Base-by-base conservation (phyloP, 1,139 yeast species). In the Blastobotrys persicus region DNA sequence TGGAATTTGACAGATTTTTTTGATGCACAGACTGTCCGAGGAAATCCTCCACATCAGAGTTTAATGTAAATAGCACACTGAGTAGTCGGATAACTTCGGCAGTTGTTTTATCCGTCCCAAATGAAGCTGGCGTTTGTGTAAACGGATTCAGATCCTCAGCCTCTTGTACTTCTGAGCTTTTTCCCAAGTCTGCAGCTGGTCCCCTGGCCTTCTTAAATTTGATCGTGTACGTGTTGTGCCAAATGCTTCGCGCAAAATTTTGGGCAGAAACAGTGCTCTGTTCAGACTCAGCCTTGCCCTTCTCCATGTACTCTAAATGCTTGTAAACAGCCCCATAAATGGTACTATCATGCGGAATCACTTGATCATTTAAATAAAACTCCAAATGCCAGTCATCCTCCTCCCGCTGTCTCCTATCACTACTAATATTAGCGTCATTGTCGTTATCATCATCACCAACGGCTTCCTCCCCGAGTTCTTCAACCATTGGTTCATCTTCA, bases 241-340 rank as follows among this genome's bases (percentile, higher is more conserved):
- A 86, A 26, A 85, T 71, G 44, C 64, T 70, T 4, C 69, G 62
- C 0, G 84, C 72, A 48, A 82, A 77, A 18, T 42, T 41, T 19
- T 37, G 41, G 12, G 41, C 41, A 5, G 41, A 37, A 26, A 19
- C 19, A 3, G 41, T 19, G 28, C 41, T 37, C n/a, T 37, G 41
- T 2, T 32, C 33, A 13, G 44, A 13, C 5, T 52, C 51, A 6
- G 32, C 18, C 37, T 40, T 45, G 38, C 46, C 47, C 20, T 47
- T 46, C 13, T 48, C 49, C 26, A 47, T 46, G 13, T 50, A 34
- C 59, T 79, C 80, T 16, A 77, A 65, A 12, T 80, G 71, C 47
- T 80, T 75, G 63, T 81, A 83, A 6, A 88, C 72, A 0, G 92
- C 95, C 3, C 95, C 95, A 66, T 83, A 85, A 2, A 91, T 77